Evolutionary conservation across 768 basidiomycete species (phyloP).

Genomic region (Filobasidium wieringae): DNA sequence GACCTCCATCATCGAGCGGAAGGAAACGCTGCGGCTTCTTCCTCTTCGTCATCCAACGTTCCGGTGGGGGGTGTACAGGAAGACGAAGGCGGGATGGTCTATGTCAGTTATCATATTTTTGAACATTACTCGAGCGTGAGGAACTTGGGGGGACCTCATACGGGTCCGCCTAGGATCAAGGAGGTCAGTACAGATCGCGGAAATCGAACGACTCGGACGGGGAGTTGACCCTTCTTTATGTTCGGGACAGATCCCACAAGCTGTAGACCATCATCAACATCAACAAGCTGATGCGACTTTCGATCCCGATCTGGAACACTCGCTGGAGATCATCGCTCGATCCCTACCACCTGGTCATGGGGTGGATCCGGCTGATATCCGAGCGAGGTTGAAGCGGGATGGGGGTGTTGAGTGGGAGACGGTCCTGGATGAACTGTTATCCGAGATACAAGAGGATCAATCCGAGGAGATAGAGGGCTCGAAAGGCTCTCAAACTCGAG

Average conservation of each 20-base stretch:
- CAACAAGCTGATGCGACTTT: background rate
- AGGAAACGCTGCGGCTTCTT: background rate
- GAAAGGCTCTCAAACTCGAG: background rate
- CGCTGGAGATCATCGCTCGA: background rate
- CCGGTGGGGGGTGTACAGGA: background rate
- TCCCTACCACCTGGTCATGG: background rate
- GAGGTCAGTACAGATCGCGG: background rate
- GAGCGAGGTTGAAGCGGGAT: background rate
- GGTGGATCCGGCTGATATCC: background rate
- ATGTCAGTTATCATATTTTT: slow-evolving; percentile 8
- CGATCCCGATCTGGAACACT: background rate
- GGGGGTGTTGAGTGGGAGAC: background rate
- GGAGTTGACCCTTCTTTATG: background rate
- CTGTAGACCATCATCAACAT: background rate
- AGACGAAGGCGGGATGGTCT: background rate
- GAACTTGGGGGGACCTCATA: slow-evolving; percentile 1
- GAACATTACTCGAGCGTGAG: slow-evolving; percentile 8
- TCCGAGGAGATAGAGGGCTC: background rate
- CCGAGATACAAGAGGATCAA: background rate
- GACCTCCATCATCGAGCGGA: background rate
- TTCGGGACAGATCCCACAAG: background rate
- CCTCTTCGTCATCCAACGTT: background rate
- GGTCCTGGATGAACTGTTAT: background rate
- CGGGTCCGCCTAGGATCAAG: background rate
- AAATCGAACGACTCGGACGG: background rate